Base-by-base conservation (phyloP, 163 green algal genomes). In the Prototheca wickerhamii region DNA sequence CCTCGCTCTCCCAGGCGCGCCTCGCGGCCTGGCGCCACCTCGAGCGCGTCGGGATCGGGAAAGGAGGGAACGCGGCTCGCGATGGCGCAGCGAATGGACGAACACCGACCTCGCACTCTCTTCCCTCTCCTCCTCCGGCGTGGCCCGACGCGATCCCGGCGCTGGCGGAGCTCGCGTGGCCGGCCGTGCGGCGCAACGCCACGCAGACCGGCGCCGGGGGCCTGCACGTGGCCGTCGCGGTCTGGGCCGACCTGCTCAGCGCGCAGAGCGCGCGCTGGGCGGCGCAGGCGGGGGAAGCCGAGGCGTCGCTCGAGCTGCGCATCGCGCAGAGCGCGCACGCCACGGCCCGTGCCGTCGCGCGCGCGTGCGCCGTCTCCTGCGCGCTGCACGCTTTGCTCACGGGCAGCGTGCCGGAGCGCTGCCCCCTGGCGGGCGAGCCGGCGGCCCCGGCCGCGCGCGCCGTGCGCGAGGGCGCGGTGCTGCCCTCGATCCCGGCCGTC, bases 101-200 rank as follows among this genome's bases (percentile, higher is more conserved):
- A n/a, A n/a, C n/a, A n/a, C n/a, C n/a, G n/a, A n/a, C n/a, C n/a
- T 74, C 37, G 8, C 37, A 21, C 8, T 12, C 37, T 46, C 37
- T 46, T 8, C 10, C 37, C 37, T 46, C 37, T 12, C 37, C 37
- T 46, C 37, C 10, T 46, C 37, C 42, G 42, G 12, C 79, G 60
- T 90, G 84, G 84, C 73, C 64, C 26, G 86, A 93, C 56, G 86
- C 82, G 26, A 67, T 93, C 56, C 42, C 72, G 12, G 61, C 68
- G 3, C 65, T 93, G 67, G 42, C 88, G 23, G 60, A 63, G 4
- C 21, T 63, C 4, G 76, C 85, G 71, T 93, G 86, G 86, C 49
- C 58, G 2, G 35, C 30, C 25, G 58, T 58, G n/a, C 46, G 77
- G 21, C 54, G 69, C 25, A 58, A 37, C 32, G 44, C 82, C 29